Base-by-base conservation (phyloP, 352 stramenopile species). In the Phytophthora sp. region DNA sequence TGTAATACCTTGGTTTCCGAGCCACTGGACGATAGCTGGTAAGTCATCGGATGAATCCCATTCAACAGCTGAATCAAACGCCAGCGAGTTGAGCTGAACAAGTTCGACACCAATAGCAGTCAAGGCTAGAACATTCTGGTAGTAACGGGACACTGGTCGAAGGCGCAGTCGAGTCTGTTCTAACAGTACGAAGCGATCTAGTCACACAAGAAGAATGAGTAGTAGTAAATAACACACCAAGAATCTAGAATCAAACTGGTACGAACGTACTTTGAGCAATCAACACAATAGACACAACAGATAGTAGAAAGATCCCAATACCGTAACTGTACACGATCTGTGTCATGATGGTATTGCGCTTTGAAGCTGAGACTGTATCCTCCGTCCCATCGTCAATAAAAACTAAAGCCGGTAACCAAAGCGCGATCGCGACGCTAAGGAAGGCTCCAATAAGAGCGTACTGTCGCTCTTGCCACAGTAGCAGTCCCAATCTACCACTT, bases 31-130 rank as follows among this genome's bases (percentile, higher is more conserved):
- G 13, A 73, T n/a, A 12, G 58, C 72, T 23, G 80, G 77, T 12
- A 89, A 63, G 29, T 88, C 64, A 39, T 86, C 74, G 1, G 74
- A 70, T 2, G 72, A 46, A 52, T 76, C 33, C 33, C 33, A 41
- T 18, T 87, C 64, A 31, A 84, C 76, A n/a, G 76, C 70, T 16
- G 69, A 57, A 27, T 86, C 80, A 21, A 89, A 89, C 16, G 72
- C 74, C 30, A 89, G 73, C 0, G 80, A 82, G 58, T 88, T 88
- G 39, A 86, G 79, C 31, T 89, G 80, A 36, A 89, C 79, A 9
- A 89, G 46, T 41, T 89, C 80, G 16, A 87, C 67, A 18, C 57
- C 42, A 15, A 89, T 75, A 3, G 71, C 70, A 2, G 71, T 52
- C 39, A 88, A 42, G 7, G 74, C 80, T 16, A 84, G 41, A 2